Base-by-base conservation (phyloP, 805 yeast species). In the Saturnispora diversa region DNA sequence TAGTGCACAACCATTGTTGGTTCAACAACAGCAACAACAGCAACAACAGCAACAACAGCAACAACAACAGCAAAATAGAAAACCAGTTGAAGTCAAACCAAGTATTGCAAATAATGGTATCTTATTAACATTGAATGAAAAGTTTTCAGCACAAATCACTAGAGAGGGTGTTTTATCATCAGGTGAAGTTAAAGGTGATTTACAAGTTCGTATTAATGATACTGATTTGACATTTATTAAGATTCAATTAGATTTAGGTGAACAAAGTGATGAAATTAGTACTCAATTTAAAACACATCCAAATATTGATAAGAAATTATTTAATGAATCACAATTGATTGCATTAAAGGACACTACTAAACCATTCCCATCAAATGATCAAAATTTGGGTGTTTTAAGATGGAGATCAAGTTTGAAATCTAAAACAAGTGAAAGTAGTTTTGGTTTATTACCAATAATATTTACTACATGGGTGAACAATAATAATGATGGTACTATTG, bases 271-370 rank as follows among this genome's bases (percentile, higher is more conserved):
- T 12, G 60, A 68, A 28, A 75, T 65, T 48, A 37, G 41, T 16
- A 66, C 77, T 34, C 87, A 81, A 56, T 92, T 75, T 68, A 88
- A 88, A 62, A 87, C 97, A 12, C 96, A 92, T 67, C 98, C 98
- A 48, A 88, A 90, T 58, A 94, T 92, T 49, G 97, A 92, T 64
- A 80, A 84, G 55, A 66, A 65, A 31, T 61, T 75, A 54, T 92
- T 90, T 60, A 69, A 72, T 33, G 58, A 71, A 11, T 60, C 67
- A 12, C 67, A 72, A 43, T 61, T 72, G 31, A 77, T 92, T 53
- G 82, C 82, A 1, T 72, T 88, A 55, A 84, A 84, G 58, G 94
- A 88, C 58, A 66, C 76, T 40, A 56, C 71, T 34, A 84, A 85
- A 56, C 75, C 87, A 26, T 88, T 92, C 75, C 97, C 97, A 29